phyloP scores from a whole-genome alignment of 2,329 filamentous ascomycete species.

The Thielaviopsis punctulata region DNA sequence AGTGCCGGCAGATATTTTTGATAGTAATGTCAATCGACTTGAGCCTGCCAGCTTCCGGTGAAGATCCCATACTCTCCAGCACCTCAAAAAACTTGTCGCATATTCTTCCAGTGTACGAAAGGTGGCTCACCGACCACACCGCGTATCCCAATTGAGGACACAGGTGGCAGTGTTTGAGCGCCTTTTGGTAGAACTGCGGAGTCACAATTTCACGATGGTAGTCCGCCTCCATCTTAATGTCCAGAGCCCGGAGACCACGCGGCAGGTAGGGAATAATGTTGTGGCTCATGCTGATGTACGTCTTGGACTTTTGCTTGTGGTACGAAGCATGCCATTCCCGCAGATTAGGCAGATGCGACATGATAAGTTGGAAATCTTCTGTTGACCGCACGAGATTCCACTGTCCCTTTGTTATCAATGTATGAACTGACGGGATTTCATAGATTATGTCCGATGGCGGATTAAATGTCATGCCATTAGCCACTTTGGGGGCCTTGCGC shows the following conservation, averaged over 20 bases:
- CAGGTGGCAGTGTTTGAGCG: slow-evolving; percentile 42
- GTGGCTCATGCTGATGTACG: slow-evolving; percentile 48
- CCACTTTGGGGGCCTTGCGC: slow-evolving; percentile 54
- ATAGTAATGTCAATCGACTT: slow-evolving; percentile 55
- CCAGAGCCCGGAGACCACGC: slow-evolving; percentile 40
- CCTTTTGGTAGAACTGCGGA: slow-evolving; percentile 43
- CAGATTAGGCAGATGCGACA: slow-evolving; percentile 47
- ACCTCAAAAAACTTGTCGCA: slow-evolving; percentile 52
- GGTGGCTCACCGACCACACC: slow-evolving; percentile 44
- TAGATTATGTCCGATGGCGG: neutral
- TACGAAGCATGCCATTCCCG: slow-evolving; percentile 44
- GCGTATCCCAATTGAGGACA: slow-evolving; percentile 45
- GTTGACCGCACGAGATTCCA: slow-evolving; percentile 57
- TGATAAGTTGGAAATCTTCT: slow-evolving; percentile 44
- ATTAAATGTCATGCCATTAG: slow-evolving; percentile 13
- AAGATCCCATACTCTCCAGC: slow-evolving; percentile 20
- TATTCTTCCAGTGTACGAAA: slow-evolving; percentile 55
- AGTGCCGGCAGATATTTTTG: slow-evolving; percentile 50
- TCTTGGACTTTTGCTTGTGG: slow-evolving; percentile 58
- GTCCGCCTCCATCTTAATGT: slow-evolving; percentile 54
- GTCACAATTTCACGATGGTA: slow-evolving; percentile 47
- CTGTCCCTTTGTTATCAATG: slow-evolving; percentile 55
- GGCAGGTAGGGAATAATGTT: slow-evolving; percentile 43
- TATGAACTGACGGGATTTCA: slow-evolving; percentile 37
- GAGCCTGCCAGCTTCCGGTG: neutral